Evolutionary conservation across 2,329 filamentous ascomycete genomes (phyloP).

Genomic region (Penicillium polonicum): DNA sequence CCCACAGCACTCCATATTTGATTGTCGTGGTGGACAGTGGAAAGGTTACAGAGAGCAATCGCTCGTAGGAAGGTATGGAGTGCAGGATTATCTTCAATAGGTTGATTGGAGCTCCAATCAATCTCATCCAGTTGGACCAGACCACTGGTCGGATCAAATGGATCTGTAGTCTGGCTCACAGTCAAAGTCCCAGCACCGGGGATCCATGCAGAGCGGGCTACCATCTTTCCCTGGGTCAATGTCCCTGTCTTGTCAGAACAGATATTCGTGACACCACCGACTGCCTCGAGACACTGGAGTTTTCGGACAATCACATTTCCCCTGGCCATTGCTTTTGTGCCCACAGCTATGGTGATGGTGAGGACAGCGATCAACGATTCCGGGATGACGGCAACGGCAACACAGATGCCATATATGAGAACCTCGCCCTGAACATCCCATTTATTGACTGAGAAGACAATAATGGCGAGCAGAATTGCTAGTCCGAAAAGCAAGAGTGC

Average conservation of each 20-base stretch:
- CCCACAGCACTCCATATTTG: conserved; percentile 56
- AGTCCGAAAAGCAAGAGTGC: conserved; percentile 76
- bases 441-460: conserved; percentile 60
- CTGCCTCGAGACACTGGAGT: conserved; percentile 55
- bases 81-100: conserved; percentile 30
- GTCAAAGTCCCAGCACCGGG: conserved; percentile 54
- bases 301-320: conserved; percentile 56
- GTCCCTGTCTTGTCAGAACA: conserved; percentile 60
- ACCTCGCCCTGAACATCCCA: conserved; percentile 59
- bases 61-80: conserved; percentile 54
- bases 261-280: conserved; percentile 59
- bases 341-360: conserved; percentile 61
- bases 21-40: conserved; percentile 48
- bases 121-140: conserved; percentile 41
- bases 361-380: conserved; percentile 63
- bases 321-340: conserved; percentile 55
- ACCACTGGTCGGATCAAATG: conserved; percentile 56
- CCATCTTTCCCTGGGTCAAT: conserved; percentile 57
- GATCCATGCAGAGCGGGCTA: conserved; percentile 59
- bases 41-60: conserved; percentile 57
- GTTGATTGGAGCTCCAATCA: conserved; percentile 29
- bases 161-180: conserved; percentile 53
- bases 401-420: conserved; percentile 59
- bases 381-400: conserved; percentile 61
- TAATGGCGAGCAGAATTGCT: conserved; percentile 62